Percentiles rank a stretch among this genome's conserved stretches.
phyloP scores from a whole-genome alignment of 2,329 filamentous ascomycete genomes.

The Eurotiales sp. region DNA sequence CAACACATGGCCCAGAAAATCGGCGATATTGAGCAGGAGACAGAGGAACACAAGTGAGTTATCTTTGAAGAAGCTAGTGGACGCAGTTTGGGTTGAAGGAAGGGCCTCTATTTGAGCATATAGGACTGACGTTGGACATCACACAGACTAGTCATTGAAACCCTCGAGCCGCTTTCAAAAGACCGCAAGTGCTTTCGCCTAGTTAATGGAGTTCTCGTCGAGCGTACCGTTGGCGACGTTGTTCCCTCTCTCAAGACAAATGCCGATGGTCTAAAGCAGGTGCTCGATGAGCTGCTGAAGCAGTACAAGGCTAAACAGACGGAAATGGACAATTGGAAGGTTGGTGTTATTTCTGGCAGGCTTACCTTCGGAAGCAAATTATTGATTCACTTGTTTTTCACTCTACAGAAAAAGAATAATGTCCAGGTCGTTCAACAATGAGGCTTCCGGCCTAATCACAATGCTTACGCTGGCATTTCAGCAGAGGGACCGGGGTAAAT shows the following conservation, averaged over 20 bases:
- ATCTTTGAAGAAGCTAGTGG: not conserved
- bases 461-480: not conserved
- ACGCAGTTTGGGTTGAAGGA: not conserved
- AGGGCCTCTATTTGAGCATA: too few species aligned
- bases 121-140: slow-evolving; percentile 1
- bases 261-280: slow-evolving; percentile 87
- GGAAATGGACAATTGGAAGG: slow-evolving; percentile 98
- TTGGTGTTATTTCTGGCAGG: slow-evolving; percentile 40
- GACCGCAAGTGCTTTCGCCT: slow-evolving; percentile 98
- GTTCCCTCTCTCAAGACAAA: slow-evolving; percentile 89
- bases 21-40: slow-evolving; percentile 94
- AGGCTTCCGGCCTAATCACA: not conserved
- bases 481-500: not conserved
- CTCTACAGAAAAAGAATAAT: slow-evolving; percentile 45
- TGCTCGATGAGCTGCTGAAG: slow-evolving; percentile 90
- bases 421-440: slow-evolving; percentile 47
- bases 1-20: slow-evolving; percentile 96
- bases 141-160: slow-evolving; percentile 84
- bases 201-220: slow-evolving; percentile 94
- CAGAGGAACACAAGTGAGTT: slow-evolving; percentile 93
- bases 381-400: not conserved
- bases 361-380: not conserved
- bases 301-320: slow-evolving; percentile 94
- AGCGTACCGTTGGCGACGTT: slow-evolving; percentile 90
- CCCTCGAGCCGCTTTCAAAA: slow-evolving; percentile 72